Evolutionary conservation across 129 eudicot species (phyloP), one percentile per base, ranked within the genome.

Genomic region (Deinandra increscens): DNA sequence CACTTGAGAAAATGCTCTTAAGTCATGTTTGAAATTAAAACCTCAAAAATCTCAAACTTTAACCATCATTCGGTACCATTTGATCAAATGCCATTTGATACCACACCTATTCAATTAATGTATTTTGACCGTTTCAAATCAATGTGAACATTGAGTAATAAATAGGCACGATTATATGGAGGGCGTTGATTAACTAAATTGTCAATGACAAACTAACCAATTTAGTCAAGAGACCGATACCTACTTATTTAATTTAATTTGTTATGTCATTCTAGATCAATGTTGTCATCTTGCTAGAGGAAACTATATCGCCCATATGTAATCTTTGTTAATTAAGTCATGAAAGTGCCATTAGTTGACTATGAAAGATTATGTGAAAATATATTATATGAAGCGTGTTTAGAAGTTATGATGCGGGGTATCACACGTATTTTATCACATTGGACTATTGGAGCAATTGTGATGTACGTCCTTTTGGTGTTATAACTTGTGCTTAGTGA

Each of bases 191-290:
- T 7, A 62, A 12, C 51, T 49, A 61, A 62, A 33, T 29, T 62
- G 63, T 61, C 70, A 73, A 61, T 20, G 77, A 72, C 69, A 58
- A 60, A 42, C 63, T 17, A 48, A 39, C 17, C 62, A 74, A 23
- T 64, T 38, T 63, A 15, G 66, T 64, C 45, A 64, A 50, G 10
- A 53, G 69, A 20, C 33, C 11, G 38, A 60, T 63, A 73, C 64
- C 71, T 74, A 74, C 78, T 64, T 55, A 14, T 18, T 58, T 68
- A 18, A 72, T 49, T 46, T 29, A 64, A 53, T 71, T 71, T 29
- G 45, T 63, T 29, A 36, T 44, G 44, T 20, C 67, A 71, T 44
- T 29, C 36, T 29, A 58, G 31, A 31, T 71, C 17, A 60, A 58
- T 6, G 14, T 17, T 20, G 15, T 39, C 22, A 38, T 56, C 18